These are phyloP conservation scores for Candida caryicola DNA, from an alignment of 805 yeast species.

Conservation along the genomic window DNA sequence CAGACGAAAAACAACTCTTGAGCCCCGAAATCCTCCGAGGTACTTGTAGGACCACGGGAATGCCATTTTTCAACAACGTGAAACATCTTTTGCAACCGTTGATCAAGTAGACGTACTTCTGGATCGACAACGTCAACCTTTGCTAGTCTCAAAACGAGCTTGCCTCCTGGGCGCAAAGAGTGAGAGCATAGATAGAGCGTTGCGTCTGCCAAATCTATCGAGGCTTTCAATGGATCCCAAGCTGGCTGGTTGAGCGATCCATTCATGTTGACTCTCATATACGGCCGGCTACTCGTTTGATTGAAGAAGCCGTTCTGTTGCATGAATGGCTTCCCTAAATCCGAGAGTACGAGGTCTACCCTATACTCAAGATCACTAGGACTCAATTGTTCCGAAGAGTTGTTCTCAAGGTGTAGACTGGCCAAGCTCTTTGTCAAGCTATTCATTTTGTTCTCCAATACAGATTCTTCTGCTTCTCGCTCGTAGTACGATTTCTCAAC, in stretches of 20 bases:
- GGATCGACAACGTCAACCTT: conserved; percentile 25
- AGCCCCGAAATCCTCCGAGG: conserved; percentile 3
- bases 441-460: conserved; percentile 20
- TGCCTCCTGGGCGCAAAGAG: conserved; percentile 28
- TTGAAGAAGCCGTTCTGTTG: conserved; percentile 38
- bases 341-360: conserved; percentile 38
- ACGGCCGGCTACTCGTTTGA: conserved; percentile 36
- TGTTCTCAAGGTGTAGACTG: conserved; percentile 4
- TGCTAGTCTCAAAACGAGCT: conserved; percentile 29
- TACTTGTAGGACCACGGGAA: conserved; percentile 5
- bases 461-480: conserved; percentile 25
- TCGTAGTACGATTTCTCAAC: conserved; percentile 23
- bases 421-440: conserved; percentile 11
- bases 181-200: conserved; percentile 30
- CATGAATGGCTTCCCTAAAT: conserved; percentile 30
- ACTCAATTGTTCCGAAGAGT: no score
- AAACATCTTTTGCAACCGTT: conserved; percentile 26
- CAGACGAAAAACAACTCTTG: conserved; percentile 30
- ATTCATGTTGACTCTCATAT: conserved; percentile 25
- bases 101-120: conserved; percentile 25
- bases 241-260: conserved; percentile 24
- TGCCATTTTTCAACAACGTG: conserved; percentile 21
- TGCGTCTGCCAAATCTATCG: conserved; percentile 42
- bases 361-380: conserved; percentile 26
- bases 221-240: conserved; percentile 23